A percentile compares a stretch with the other conserved stretches of the same genome.
phyloP scores from a whole-genome alignment of 176 grass and related monocot genomes.

The Bothriochloa decipiens region DNA sequence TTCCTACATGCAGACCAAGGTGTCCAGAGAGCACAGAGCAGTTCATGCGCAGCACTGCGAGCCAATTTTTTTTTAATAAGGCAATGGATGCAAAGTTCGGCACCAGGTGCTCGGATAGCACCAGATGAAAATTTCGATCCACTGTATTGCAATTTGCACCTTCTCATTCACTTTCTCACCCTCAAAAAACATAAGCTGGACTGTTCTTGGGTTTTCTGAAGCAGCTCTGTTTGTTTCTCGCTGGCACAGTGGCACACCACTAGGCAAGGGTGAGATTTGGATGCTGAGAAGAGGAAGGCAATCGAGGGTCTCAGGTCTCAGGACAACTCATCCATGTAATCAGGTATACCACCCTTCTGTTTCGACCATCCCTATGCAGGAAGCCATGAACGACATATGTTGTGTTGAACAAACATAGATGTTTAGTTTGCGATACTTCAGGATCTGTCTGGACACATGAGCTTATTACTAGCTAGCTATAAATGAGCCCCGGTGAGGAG shows the following conservation, averaged over 20 bases:
- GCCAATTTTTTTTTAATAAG: too few relatives aligned
- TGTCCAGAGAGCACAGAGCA: too few relatives aligned
- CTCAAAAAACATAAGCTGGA: neutral
- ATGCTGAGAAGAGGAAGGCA: slow-evolving; percentile 1
- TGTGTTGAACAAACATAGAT: neutral
- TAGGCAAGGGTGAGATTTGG: neutral
- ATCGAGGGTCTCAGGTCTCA: neutral
- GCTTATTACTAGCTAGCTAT: too few relatives aligned
- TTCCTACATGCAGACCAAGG: too few relatives aligned
- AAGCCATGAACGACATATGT: neutral
- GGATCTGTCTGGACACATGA: too few relatives aligned
- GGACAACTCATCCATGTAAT: neutral
- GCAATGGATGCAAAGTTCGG: neutral
- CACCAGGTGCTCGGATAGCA: neutral
- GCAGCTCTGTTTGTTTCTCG: neutral
- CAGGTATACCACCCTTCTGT: neutral
- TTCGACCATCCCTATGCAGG: neutral
- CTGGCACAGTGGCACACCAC: neutral
- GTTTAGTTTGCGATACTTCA: neutral
- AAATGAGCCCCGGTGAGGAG: too few relatives aligned
- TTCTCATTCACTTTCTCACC: neutral
- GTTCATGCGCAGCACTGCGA: too few relatives aligned
- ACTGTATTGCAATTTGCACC: neutral
- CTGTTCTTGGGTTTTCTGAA: neutral
- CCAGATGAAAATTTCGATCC: neutral